Evolutionary conservation across 1,284 basidiomycete species (phyloP).

Genomic region (Apiotrichum akiyoshidainum): DNA sequence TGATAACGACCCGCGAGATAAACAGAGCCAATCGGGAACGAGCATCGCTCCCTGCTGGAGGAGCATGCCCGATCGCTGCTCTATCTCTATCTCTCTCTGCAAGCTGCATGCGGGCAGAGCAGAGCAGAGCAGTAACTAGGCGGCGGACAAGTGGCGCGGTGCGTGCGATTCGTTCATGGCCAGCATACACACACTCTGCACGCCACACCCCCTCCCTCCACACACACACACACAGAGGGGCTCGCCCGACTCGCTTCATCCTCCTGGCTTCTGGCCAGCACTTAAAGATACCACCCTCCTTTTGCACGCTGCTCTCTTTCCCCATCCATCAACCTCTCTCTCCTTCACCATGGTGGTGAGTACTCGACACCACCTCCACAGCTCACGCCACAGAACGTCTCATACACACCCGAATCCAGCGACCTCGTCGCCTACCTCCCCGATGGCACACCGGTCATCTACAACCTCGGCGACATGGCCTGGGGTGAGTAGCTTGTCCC

Average conservation of each 20-base stretch:
- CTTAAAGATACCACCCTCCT: not conserved
- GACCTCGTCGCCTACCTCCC: slow-evolving; percentile 48
- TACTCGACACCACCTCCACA: not conserved
- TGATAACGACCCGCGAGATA: not conserved
- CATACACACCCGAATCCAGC: slow-evolving; percentile 36
- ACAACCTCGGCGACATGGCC: slow-evolving; percentile 57
- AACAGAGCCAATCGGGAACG: not conserved
- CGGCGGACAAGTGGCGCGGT: not conserved
- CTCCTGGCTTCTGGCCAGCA: not conserved
- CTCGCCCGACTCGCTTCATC: no score
- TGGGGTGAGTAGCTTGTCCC: slow-evolving; percentile 49
- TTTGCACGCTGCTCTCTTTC: not conserved
- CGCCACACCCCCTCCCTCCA: no score
- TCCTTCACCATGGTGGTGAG: slow-evolving; percentile 8
- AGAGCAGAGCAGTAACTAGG: not conserved
- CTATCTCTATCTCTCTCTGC: not conserved
- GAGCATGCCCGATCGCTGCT: not conserved
- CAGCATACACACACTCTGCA: no score
- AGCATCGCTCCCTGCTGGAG: not conserved
- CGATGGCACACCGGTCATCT: slow-evolving; percentile 48
- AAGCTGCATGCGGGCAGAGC: not conserved
- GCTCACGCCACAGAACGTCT: slow-evolving; percentile 33
- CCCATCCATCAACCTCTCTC: not conserved
- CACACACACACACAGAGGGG: no score
- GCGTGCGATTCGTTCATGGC: no score